Percentiles rank a stretch among this genome's conserved stretches.
These are phyloP conservation scores for Zoysia japonica DNA, from an alignment of 176 grass and related monocot species.

Conservation along the genomic window DNA sequence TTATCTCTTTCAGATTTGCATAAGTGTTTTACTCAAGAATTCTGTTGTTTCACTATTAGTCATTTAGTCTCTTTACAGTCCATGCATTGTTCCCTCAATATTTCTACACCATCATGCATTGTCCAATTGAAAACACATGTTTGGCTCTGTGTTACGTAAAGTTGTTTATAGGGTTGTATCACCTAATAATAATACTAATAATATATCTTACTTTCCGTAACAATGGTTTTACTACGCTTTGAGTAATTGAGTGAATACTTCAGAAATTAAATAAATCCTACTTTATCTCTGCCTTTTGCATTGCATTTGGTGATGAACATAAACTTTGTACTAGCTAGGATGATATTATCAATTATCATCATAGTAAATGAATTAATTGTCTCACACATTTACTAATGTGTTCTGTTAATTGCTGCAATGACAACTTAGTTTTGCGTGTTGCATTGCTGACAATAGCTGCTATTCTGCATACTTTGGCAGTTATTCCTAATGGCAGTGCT, in stretches of 20 bases:
- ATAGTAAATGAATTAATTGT: neutral
- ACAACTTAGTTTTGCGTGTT: neutral
- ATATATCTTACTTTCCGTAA: neutral
- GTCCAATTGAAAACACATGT: neutral
- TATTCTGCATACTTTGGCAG: conserved; percentile 40
- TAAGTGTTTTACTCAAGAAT: neutral
- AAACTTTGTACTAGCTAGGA: neutral
- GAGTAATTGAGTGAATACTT: neutral
- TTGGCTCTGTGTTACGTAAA: neutral
- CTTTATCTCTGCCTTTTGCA: neutral
- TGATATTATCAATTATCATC: neutral
- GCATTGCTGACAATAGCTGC: conserved; percentile 13
- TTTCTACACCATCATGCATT: neutral
- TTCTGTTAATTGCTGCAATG: neutral
- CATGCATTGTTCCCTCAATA: neutral
- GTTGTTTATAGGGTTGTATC: neutral
- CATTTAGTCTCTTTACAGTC: neutral
- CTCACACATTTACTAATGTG: neutral
- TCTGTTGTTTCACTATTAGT: neutral
- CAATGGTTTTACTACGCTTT: neutral
- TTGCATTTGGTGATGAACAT: neutral
- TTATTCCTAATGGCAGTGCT: conserved; percentile 29
- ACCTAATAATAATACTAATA: neutral
- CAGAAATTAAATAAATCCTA: neutral
- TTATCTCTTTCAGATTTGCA: neutral